A percentile compares a stretch with the other conserved stretches of the same genome.
These are phyloP conservation scores for Inonotus hispidus DNA, from an alignment of 1,284 basidiomycete species.

Conservation along the genomic window DNA sequence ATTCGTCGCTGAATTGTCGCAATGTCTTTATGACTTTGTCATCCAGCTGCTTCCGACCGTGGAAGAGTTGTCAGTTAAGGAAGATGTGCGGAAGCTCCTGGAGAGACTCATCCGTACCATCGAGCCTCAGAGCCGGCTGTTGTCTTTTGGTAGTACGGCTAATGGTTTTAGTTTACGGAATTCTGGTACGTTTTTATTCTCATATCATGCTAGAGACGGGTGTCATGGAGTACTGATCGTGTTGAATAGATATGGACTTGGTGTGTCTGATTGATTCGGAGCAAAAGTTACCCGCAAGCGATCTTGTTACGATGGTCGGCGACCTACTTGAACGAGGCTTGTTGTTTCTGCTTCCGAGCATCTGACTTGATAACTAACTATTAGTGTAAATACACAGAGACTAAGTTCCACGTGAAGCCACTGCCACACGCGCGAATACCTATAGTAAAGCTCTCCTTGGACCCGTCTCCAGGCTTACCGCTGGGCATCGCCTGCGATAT, in stretches of 20 bases:
- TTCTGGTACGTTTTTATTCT: slow-evolving; percentile 60
- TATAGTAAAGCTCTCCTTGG: slow-evolving; percentile 94
- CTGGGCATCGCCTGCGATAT: slow-evolving; percentile 96
- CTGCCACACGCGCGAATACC: slow-evolving; percentile 96
- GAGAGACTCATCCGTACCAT: slow-evolving; percentile 93
- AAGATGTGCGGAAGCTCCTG: slow-evolving; percentile 91
- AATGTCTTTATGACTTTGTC: slow-evolving; percentile 77
- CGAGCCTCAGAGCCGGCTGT: slow-evolving; percentile 84
- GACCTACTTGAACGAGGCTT: slow-evolving; percentile 88
- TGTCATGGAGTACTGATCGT: neutral
- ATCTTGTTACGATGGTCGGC: slow-evolving; percentile 92
- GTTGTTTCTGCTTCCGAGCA: slow-evolving; percentile 25
- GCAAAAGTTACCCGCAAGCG: slow-evolving; percentile 70
- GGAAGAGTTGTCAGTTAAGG: slow-evolving; percentile 91
- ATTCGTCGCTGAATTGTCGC: slow-evolving; percentile 64
- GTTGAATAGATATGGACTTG: slow-evolving; percentile 86
- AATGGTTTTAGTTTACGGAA: slow-evolving; percentile 93
- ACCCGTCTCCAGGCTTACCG: slow-evolving; percentile 85
- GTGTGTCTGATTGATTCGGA: slow-evolving; percentile 92
- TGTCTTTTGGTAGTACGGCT: slow-evolving; percentile 93
- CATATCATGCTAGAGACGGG: slow-evolving; percentile 1
- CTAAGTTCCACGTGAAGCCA: slow-evolving; percentile 96
- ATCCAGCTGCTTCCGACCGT: slow-evolving; percentile 83
- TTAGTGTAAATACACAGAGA: slow-evolving; percentile 53
- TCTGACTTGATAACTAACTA: slow-evolving; percentile 7